Conservation (phyloP, 257 asterid genomes). For the Solanum raphanifolium region DNA sequence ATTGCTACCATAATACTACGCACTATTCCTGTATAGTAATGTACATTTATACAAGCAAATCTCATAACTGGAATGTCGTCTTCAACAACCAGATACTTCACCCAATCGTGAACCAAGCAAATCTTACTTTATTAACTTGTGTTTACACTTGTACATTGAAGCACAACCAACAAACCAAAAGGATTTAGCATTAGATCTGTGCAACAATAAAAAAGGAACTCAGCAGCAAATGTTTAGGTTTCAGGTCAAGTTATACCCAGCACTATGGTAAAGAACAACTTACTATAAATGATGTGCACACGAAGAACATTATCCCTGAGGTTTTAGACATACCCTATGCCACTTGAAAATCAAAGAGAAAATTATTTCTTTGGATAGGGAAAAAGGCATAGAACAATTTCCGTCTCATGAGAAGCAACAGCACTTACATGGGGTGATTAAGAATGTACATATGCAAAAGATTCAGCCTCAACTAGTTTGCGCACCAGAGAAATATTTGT, state of each 20-base stretch:
- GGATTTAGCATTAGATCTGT: not conserved
- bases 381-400: not conserved
- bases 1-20: not conserved
- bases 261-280: not conserved
- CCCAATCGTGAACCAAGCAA: not conserved
- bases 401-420: not conserved
- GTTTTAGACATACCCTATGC: not conserved
- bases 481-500: constrained; percentile 7
- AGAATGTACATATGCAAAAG: constrained; percentile 5
- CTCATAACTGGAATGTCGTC: not conserved
- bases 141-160: not conserved
- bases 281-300: not conserved
- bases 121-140: not conserved
- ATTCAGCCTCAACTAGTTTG: constrained; percentile 13
- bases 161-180: not conserved
- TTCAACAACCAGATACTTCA: not conserved
- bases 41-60: not conserved
- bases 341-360: not conserved
- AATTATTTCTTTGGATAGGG: not conserved
- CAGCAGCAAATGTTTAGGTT: not conserved
- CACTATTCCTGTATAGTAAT: not conserved
- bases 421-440: not conserved
- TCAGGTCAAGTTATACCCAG: not conserved
- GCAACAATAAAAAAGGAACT: not conserved
- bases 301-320: not conserved